These are phyloP conservation scores for Blastocystis hominis DNA, from an alignment of 352 stramenopile genomes.

Conservation along the genomic window DNA sequence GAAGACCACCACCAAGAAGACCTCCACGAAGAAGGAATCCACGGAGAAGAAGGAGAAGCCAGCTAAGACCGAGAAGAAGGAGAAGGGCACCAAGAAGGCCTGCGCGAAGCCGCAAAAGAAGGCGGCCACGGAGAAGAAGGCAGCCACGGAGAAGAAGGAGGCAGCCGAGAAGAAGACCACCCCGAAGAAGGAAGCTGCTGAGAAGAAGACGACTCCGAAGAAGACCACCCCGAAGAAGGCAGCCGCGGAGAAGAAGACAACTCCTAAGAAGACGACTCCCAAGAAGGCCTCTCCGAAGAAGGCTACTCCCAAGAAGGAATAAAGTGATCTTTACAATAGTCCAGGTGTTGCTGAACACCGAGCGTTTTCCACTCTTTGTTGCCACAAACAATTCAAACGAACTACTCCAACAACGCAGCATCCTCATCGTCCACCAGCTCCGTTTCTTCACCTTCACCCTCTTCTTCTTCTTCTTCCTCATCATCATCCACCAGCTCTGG, in stretches of 20 bases:
- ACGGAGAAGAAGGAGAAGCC: slow-evolving; percentile 35
- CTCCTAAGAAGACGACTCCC: background rate
- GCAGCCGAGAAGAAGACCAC: background rate
- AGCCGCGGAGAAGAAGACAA: background rate
- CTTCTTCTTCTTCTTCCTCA: background rate
- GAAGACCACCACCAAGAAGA: slow-evolving; percentile 20
- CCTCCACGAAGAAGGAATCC: slow-evolving; percentile 20
- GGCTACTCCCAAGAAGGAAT: background rate
- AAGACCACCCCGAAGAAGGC: background rate
- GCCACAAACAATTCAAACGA: background rate
- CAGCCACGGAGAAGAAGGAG: background rate
- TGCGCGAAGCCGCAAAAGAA: background rate
- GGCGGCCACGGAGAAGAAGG: background rate
- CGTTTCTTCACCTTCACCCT: background rate
- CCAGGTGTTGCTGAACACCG: slow-evolving; percentile 53
- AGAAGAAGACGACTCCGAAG: slow-evolving; percentile 6
- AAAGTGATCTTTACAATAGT: background rate
- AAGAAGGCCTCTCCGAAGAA: slow-evolving; percentile 20
- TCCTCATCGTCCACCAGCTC: background rate
- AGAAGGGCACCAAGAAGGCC: background rate
- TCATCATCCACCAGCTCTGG: background rate
- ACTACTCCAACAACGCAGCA: background rate
- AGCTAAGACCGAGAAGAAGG: slow-evolving; percentile 28
- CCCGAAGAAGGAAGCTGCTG: background rate
- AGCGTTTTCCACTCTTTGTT: background rate